Evolutionary conservation across 257 asterid species (phyloP), one percentile per base, ranked within the genome.

Genomic region (Nicotiana undulata): DNA sequence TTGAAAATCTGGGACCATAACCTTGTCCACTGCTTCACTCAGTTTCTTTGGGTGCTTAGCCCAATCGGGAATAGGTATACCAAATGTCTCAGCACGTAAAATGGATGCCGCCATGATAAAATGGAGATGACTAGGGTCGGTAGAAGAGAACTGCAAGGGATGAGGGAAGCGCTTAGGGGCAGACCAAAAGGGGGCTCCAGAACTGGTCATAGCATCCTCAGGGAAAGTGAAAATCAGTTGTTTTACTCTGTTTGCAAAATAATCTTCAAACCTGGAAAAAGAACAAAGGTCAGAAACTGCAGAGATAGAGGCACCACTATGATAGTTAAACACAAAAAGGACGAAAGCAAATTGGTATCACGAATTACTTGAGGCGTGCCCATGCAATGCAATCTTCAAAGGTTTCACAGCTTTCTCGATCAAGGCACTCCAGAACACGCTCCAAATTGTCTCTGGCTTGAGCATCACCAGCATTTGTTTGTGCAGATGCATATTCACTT

Each of bases 111-210:
- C 87, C 97, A 92, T 88, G 66, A 91, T 70, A 82, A 93, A 93
- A 81, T 94, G 97, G 82, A 94, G 97, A 89, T 94, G 97, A 88
- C 97, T 90, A 24, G 90, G 87, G 86, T 94, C 98, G 28, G 85
- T 63, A 37, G 83, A 77, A 64, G 93, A 90, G 79, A 93, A 93
- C 88, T 88, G 85, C 82, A 94, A 87, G 64, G 97, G 96, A 5
- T 80, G 91, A 76, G 98, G 98, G 78, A 93, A 94, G 63, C 98
- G 86, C 86, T 94, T 94, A 9, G 98, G 98, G 55, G 98, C 96
- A 24, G 98, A 94, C 98, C 98, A 94, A 82, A 94, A 94, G 72
- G 93, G 98, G 80, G 93, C 90, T 72, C 97, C 98, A 26, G 90
- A 91, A 83, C 97, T 93, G 55, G 97, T 94, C 64, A 92, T 84